Evolutionary conservation across 2,329 filamentous ascomycete species (phyloP).

Genomic region (Microdochium paspali): DNA sequence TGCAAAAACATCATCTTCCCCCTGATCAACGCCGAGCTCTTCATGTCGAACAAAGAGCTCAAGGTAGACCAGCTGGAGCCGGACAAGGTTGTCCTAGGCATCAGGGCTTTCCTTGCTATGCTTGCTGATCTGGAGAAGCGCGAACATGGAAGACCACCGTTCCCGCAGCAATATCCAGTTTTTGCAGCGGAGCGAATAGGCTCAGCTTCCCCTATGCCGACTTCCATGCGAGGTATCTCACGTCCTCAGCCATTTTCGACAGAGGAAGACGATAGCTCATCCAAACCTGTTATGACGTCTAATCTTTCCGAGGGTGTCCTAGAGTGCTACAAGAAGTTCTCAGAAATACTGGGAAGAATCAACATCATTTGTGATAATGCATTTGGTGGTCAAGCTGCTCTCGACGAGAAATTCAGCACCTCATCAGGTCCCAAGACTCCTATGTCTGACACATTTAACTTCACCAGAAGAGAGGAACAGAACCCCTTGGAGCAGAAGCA

Average conservation of each 20-base stretch:
- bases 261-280: constrained; percentile 53
- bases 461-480: constrained; percentile 70
- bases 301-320: constrained; percentile 66
- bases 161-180: constrained; percentile 58
- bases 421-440: constrained; percentile 83
- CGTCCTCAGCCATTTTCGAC: constrained; percentile 4
- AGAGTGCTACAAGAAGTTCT: constrained; percentile 85
- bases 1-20: constrained; percentile 92
- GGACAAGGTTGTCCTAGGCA: constrained; percentile 94
- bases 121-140: constrained; percentile 88
- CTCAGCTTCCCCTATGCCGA: constrained; percentile 37
- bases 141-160: constrained; percentile 68
- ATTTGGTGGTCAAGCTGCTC: constrained; percentile 87
- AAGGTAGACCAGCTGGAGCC: constrained; percentile 91
- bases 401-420: constrained; percentile 87
- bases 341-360: constrained; percentile 90
- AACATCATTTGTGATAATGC: constrained; percentile 94
- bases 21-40: constrained; percentile 85
- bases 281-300: constrained; percentile 50
- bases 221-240: constrained; percentile 13
- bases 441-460: constrained; percentile 88
- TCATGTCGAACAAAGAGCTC: constrained; percentile 64
- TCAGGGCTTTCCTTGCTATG: constrained; percentile 84
- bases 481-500: constrained; percentile 75
- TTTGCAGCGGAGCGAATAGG: constrained; percentile 32